Percentiles rank a stretch among this genome's conserved stretches.
phyloP scores from a whole-genome alignment of 1,284 basidiomycete species.

The Quambalaria eucalypti region DNA sequence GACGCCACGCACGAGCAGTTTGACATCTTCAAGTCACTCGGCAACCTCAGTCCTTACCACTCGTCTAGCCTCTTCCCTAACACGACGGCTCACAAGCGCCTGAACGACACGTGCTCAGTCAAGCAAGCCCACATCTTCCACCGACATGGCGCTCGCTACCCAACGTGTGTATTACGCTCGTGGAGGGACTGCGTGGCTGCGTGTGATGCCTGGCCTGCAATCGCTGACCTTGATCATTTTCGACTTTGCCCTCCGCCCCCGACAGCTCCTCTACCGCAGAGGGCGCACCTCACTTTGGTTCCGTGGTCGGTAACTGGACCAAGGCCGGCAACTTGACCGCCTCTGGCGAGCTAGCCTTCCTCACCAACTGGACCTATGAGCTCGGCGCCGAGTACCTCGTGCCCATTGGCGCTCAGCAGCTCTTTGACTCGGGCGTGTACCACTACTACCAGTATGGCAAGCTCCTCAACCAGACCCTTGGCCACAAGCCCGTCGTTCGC shows the following conservation, averaged over 20 bases:
- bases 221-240: slow-evolving; percentile 15
- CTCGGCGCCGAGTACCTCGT: slow-evolving; percentile 63
- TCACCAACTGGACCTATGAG: slow-evolving; percentile 59
- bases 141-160: slow-evolving; percentile 22
- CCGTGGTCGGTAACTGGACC: slow-evolving; percentile 16
- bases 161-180: slow-evolving; percentile 12
- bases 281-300: slow-evolving; percentile 22
- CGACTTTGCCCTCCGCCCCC: slow-evolving; percentile 8
- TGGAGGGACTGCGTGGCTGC: slow-evolving; percentile 1
- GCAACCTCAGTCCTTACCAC: slow-evolving; percentile 30
- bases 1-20: slow-evolving; percentile 11
- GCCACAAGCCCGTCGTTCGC: slow-evolving; percentile 33
- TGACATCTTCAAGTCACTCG: slow-evolving; percentile 31
- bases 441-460: slow-evolving; percentile 42
- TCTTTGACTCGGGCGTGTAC: slow-evolving; percentile 43
- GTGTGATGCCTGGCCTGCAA: slow-evolving; percentile 6
- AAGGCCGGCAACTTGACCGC: slow-evolving; percentile 39
- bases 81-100: slow-evolving; percentile 10
- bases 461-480: slow-evolving; percentile 27
- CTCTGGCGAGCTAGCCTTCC: slow-evolving; percentile 59
- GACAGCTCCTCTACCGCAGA: slow-evolving; percentile 17
- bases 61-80: slow-evolving; percentile 22
- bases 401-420: slow-evolving; percentile 69
- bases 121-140: slow-evolving; percentile 29
- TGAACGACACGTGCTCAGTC: slow-evolving; percentile 19